Evolutionary conservation across 2,329 filamentous ascomycete species (phyloP), one percentile per base, ranked within the genome.

Genomic region (Diaporthe amygdali): DNA sequence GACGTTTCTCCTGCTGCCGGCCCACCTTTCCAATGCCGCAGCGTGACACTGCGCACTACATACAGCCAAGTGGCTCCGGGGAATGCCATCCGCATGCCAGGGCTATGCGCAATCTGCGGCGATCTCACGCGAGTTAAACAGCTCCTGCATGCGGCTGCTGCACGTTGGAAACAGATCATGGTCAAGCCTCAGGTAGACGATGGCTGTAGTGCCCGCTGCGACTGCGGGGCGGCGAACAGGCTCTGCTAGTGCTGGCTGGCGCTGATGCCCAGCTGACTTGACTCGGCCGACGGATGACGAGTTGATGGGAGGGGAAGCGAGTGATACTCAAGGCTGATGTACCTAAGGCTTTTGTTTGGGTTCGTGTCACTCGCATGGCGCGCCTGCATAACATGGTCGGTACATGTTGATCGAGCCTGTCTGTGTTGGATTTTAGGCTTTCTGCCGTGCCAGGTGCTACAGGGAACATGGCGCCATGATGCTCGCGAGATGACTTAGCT

Each of bases 81-180:
- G 66, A 56, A 68, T 12, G 20, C 30, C 27, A 47, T 37, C 66
- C 51, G 44, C 59, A 64, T 64, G 59, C 59, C 59, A 64, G 59
- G 51, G 66, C 51, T n/a, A 49, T 68, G 66, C 66, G 27, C 30
- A 68, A 47, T 56, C 52, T 44, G 39, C 39, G 66, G 66, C 66
- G 47, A 68, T 68, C 34, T 68, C 66, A 46, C 46, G 51, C 51
- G 20, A 37, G 27, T 47, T 56, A 64, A 63, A 64, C 59, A 64
- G 59, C 59, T 64, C 59, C 59, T 37, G 30, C 59, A 49, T 68
- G 66, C 51, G 51, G 66, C 39, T 47, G 66, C 66, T 17, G 34
- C 37, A 47, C 51, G 27, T 39, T 64, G 59, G 59, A 64, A 64
- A 49, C 59, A 64, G 44, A 30, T 34, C 27, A 63, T 63, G 44